Conservation (phyloP, 768 basidiomycete genomes). For the Boletus insuetus region DNA sequence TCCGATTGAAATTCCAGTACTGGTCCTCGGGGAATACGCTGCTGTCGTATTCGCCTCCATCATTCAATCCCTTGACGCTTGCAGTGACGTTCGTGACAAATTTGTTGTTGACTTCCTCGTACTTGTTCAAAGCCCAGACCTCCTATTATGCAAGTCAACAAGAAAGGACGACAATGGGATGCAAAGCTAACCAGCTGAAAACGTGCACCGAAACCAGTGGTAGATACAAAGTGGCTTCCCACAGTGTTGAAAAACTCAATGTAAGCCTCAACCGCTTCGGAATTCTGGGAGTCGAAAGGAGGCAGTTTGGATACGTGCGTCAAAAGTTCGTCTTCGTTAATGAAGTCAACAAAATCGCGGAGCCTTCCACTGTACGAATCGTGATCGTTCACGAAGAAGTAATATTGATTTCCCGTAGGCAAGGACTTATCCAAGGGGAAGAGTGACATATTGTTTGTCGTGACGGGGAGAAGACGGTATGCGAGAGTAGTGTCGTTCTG, state of each 20-base stretch:
- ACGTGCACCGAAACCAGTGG: constrained; percentile 1
- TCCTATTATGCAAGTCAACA: background rate
- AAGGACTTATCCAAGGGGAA: constrained; percentile 4
- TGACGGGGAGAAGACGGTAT: constrained; percentile 2
- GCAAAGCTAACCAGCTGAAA: constrained; percentile 1
- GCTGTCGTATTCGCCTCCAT: background rate
- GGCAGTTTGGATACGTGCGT: background rate
- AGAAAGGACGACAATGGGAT: no score
- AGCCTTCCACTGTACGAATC: constrained; percentile 2
- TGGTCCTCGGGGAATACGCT: background rate
- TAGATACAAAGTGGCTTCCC: constrained; percentile 1
- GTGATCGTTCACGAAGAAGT: constrained; percentile 1
- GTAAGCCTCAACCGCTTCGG: constrained; percentile 3
- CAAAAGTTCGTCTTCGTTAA: constrained; percentile 7
- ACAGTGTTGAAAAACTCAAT: constrained; percentile 3
- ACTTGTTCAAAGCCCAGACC: constrained; percentile 9
- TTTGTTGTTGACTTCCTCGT: constrained; percentile 3
- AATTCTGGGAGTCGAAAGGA: background rate
- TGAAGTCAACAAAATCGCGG: background rate
- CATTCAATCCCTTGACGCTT: constrained; percentile 6
- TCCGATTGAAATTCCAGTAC: background rate
- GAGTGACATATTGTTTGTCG: constrained; percentile 1
- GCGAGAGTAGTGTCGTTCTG: constrained; percentile 1
- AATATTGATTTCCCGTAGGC: constrained; percentile 1
- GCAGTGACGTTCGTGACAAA: constrained; percentile 5